These are phyloP conservation scores for Verruconis gallopava DNA, from an alignment of 2,329 filamentous ascomycete genomes.

Conservation along the genomic window DNA sequence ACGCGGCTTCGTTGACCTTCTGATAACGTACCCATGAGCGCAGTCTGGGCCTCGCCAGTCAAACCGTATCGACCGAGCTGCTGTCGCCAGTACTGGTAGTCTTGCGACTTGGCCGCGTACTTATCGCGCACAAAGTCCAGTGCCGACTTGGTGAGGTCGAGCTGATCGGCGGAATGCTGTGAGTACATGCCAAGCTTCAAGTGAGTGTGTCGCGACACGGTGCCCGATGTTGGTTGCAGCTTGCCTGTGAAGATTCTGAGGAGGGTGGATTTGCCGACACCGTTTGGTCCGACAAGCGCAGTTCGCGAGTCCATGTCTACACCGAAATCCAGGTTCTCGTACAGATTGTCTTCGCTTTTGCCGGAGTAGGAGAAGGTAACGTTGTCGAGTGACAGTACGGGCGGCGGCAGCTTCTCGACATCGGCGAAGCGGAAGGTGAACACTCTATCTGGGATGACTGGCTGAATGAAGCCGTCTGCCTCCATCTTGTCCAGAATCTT, in stretches of 20 bases:
- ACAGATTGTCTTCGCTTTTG: slow-evolving; percentile 76
- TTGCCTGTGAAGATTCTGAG: slow-evolving; percentile 94
- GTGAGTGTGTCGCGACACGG: slow-evolving; percentile 86
- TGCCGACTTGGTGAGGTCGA: slow-evolving; percentile 93
- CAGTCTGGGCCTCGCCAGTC: slow-evolving; percentile 84
- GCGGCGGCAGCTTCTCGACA: slow-evolving; percentile 97
- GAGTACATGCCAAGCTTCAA: slow-evolving; percentile 97
- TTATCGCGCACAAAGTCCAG: slow-evolving; percentile 97
- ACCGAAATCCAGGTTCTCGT: slow-evolving; percentile 93
- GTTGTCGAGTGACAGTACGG: slow-evolving; percentile 89
- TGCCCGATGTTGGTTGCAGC: slow-evolving; percentile 69
- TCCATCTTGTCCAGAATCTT: slow-evolving; percentile 99
- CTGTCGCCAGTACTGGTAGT: slow-evolving; percentile 99
- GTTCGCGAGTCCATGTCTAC: slow-evolving; percentile 99
- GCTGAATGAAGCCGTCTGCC: slow-evolving; percentile 95
- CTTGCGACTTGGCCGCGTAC: slow-evolving; percentile 77
- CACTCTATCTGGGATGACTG: slow-evolving; percentile 69
- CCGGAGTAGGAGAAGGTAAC: slow-evolving; percentile 98
- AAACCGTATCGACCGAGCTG: slow-evolving; percentile 93
- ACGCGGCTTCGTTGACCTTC: slow-evolving; percentile 98
- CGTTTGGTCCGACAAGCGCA: slow-evolving; percentile 92
- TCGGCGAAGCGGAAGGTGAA: slow-evolving; percentile 98
- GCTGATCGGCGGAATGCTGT: slow-evolving; percentile 96
- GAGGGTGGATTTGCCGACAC: slow-evolving; percentile 96
- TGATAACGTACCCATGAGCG: slow-evolving; percentile 93